Evolutionary conservation across 2,329 filamentous ascomycete species (phyloP), one percentile per base, ranked within the genome.

Genomic region (Aureobasidium namibiae): DNA sequence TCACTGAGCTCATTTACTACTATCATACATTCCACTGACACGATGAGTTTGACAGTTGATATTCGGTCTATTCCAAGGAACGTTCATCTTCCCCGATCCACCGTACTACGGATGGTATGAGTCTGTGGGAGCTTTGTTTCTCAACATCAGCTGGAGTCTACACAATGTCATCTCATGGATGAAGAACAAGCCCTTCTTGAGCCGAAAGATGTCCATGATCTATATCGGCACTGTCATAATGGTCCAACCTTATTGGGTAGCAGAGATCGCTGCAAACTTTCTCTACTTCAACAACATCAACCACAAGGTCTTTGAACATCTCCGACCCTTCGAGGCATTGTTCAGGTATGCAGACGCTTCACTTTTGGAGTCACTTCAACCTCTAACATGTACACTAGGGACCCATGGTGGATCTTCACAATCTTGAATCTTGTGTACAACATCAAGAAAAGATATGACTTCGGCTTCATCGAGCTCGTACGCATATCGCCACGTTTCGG

Each of bases 371-470:
- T 38, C 3, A 11, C 34, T n/a, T 8, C 49, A 53, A 21, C 23
- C 49, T 26, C 34, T 39, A 8, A 38, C 34, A 18, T 5, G 5
- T 18, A 11, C 1, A 84, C 82, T 65, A 77, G 83, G 10, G 84
- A 87, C 63, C 84, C 84, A 0, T 87, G 84, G 84, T 87, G 84
- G 84, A 78, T 87, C 18, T 83, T 84, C 63, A 85, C 83, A 0
- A 80, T 79, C 1, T 65, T 78, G 61, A 81, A 76, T 23, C 73
- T 88, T 3, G 81, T 86, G 67, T 85, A 79, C 74, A 83, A 83
- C 46, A 85, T 87, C 67, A 83, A 82, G 61, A 77, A 74, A 29
- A 78, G 82, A 44, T 87, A 87, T 69, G 79, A 82, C 48, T 80
- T 87, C 62, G 76, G 76, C 2, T 70, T 82, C 33, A 66, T 76